Evolutionary conservation across 1,284 basidiomycete species (phyloP), one percentile per base, ranked within the genome.

Genomic region (Peniophora sp.): DNA sequence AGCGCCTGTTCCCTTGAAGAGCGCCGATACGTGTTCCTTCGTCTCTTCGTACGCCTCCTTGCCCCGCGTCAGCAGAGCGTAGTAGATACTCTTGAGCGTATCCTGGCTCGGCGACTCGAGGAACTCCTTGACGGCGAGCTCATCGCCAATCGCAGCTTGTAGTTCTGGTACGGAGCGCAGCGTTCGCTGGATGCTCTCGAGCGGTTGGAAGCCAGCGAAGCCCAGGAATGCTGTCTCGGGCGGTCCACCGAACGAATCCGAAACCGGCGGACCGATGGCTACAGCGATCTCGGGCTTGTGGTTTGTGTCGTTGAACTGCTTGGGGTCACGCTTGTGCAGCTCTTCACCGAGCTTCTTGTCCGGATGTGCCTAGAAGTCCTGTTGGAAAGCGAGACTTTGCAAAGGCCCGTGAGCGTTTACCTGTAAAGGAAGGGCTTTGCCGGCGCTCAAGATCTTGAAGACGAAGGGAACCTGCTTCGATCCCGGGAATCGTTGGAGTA

Each of bases 251-350:
- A 41, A 41, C 5, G 38, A n/a, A 22, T 2, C 51, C 47, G 41
- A 34, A 32, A 44, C 38, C 12, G 38, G 22, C 23, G 72, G 69
- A 3, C 80, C 79, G 27, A 86, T 65, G 2, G 82, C 81, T 52
- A 85, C 73, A 19, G 81, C 82, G 77, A 85, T 84, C 58, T 85
- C 83, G 32, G 83, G 82, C 68, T 81, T 81, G 65, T 81, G 78
- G 59, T 81, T 82, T 10, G 68, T 65, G 59, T 82, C 77, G 67
- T 59, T 52, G 45, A 58, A 85, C 39, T 79, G 65, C 41, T 78
- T 69, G 0, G 77, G 74, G 52, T 74, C 65, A 55, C 76, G 69
- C 24, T 61, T 61, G 61, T 78, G 71, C 51, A 85, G 63, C 59
- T 63, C 66, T 65, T 75, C 64, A 0, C 76, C 82, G 20, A 83